Evolutionary conservation across 225 moss, liverwort and hornwort genomes (phyloP).

Genomic region (Climacium dendroides): DNA sequence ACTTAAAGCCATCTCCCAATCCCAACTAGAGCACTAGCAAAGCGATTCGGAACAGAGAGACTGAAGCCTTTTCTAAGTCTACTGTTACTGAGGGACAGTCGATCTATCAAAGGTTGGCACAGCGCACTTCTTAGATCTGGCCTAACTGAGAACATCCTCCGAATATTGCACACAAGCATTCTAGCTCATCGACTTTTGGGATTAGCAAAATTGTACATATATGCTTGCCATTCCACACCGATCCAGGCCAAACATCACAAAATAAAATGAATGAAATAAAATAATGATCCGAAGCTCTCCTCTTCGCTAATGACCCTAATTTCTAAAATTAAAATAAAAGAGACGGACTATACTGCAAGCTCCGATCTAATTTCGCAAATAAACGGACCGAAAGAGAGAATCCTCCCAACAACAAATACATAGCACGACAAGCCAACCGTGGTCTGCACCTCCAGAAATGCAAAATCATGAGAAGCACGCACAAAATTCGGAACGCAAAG

Average conservation of each 20-base stretch:
- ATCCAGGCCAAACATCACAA: neutral
- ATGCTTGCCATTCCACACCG: neutral
- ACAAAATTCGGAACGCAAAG: neutral
- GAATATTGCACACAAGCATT: neutral
- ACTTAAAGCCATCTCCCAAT: neutral
- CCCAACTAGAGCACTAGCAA: neutral
- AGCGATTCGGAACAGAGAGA: neutral
- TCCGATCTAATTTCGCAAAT: neutral
- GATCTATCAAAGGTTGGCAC: neutral
- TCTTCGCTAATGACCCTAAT: neutral
- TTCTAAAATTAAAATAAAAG: neutral
- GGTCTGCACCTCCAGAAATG: neutral
- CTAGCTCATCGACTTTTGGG: neutral
- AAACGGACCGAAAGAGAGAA: neutral
- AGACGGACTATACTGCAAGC: neutral
- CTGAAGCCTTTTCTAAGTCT: neutral
- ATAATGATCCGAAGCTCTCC: neutral
- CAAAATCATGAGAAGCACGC: neutral
- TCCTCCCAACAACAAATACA: neutral
- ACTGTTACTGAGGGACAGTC: neutral
- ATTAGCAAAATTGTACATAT: neutral
- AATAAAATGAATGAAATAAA: neutral
- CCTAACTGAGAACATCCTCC: neutral
- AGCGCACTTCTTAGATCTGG: neutral
- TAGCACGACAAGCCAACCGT: neutral